Evolutionary conservation across 1,284 basidiomycete genomes (phyloP).

Genomic region (Ceratobasidium sp.): DNA sequence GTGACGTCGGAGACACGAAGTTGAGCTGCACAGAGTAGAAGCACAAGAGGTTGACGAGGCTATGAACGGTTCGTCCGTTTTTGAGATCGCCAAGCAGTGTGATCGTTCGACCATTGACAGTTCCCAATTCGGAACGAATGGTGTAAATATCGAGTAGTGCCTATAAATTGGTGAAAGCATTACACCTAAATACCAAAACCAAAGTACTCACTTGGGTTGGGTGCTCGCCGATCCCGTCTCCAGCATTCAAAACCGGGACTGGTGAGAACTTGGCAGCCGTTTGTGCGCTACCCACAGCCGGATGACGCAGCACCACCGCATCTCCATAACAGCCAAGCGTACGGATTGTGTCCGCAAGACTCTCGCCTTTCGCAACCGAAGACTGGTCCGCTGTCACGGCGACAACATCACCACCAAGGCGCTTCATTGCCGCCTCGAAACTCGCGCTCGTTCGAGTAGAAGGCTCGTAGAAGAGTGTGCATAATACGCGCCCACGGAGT

Average conservation of each 20-base stretch:
- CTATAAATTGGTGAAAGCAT: conserved; percentile 56
- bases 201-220: conserved; percentile 81
- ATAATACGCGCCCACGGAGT: conserved; percentile 90
- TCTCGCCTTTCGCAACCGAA: conserved; percentile 95
- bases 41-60: conserved; percentile 90
- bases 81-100: conserved; percentile 97
- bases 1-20: conserved; percentile 92
- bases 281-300: conserved; percentile 91
- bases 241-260: conserved; percentile 96
- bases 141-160: conserved; percentile 95
- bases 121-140: conserved; percentile 97
- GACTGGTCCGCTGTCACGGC: conserved; percentile 84
- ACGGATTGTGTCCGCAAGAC: conserved; percentile 91
- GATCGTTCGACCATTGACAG: conserved; percentile 95
- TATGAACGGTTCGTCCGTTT: conserved; percentile 98
- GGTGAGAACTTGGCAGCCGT: conserved; percentile 93
- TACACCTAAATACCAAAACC: background rate
- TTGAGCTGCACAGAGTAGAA: conserved; percentile 95
- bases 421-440: conserved; percentile 99
- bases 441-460: conserved; percentile 95
- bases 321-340: conserved; percentile 97
- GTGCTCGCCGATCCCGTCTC: conserved; percentile 97
- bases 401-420: conserved; percentile 95
- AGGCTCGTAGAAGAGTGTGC: conserved; percentile 98
- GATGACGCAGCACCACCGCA: conserved; percentile 94